Conservation (phyloP, 2,329 filamentous ascomycete species). For the Colletotrichum siamense region DNA sequence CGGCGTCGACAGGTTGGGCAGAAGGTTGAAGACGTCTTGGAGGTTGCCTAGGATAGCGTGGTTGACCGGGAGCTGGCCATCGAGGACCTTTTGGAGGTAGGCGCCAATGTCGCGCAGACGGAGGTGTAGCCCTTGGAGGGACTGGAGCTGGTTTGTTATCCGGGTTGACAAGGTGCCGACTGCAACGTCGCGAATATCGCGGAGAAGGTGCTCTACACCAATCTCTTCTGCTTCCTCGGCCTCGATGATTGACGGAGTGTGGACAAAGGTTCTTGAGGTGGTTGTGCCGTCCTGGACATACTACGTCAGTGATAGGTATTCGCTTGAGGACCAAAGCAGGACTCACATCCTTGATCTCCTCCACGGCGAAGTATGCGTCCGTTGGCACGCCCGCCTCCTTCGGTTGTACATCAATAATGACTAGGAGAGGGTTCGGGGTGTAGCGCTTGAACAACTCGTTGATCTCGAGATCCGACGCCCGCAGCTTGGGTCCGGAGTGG, state of each 20-base stretch:
- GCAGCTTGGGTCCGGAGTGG: constrained; percentile 95
- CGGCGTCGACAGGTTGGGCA: constrained; percentile 92
- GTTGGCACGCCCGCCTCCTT: constrained; percentile 98
- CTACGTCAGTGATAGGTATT: constrained; percentile 10
- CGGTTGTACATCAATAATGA: constrained; percentile 98
- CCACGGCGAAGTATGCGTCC: constrained; percentile 98
- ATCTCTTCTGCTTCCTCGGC: constrained; percentile 99
- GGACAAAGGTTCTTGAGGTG: constrained; percentile 95
- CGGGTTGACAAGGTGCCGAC: constrained; percentile 95
- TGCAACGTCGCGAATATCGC: constrained; percentile 97
- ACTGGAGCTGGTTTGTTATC: constrained; percentile 97
- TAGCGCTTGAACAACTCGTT: constrained; percentile 99
- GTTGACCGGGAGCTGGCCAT: constrained; percentile 92
- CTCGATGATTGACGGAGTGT: constrained; percentile 97
- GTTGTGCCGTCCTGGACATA: constrained; percentile 85
- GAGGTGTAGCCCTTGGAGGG: constrained; percentile 92
- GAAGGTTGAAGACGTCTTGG: constrained; percentile 98
- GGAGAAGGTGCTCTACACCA: constrained; percentile 94
- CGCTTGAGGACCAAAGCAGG: neutral
- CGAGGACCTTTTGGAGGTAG: constrained; percentile 95
- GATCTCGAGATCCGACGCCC: constrained; percentile 97
- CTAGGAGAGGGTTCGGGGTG: constrained; percentile 92
- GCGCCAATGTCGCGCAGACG: constrained; percentile 93
- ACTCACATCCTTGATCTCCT: constrained; percentile 98
- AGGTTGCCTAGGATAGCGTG: constrained; percentile 96